phyloP scores from a whole-genome alignment of 352 stramenopile genomes.

The Pythium phragmitis region DNA sequence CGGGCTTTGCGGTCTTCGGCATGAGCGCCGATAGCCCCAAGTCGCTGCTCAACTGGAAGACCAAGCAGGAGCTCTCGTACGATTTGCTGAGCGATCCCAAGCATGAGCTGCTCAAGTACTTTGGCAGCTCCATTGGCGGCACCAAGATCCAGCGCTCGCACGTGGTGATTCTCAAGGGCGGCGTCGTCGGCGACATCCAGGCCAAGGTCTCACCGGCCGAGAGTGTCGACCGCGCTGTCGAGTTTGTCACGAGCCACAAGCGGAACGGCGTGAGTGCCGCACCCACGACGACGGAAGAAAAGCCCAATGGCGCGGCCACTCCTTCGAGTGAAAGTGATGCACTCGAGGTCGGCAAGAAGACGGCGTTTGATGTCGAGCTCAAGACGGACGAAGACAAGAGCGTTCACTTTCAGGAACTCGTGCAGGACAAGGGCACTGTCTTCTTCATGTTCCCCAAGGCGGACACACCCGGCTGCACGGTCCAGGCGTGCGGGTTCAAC shows the following conservation, averaged over 20 bases:
- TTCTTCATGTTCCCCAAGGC: constrained; percentile 91
- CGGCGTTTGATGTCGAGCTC: constrained; percentile 66
- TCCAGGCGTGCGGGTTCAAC: constrained; percentile 84
- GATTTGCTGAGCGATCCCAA: constrained; percentile 82
- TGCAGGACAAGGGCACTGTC: constrained; percentile 72
- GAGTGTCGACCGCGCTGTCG: constrained; percentile 70
- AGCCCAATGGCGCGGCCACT: background rate
- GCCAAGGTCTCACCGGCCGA: constrained; percentile 71
- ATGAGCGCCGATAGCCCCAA: constrained; percentile 78
- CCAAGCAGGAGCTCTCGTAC: constrained; percentile 73
- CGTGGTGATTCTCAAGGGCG: constrained; percentile 77
- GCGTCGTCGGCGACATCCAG: constrained; percentile 79
- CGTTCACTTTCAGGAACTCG: constrained; percentile 67
- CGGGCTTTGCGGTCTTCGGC: constrained; percentile 78
- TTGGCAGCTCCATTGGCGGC: constrained; percentile 78
- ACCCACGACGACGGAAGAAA: constrained; percentile 12
- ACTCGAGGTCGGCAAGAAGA: constrained; percentile 44
- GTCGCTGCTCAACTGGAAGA: constrained; percentile 74
- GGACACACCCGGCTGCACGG: constrained; percentile 81
- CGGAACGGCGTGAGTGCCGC: constrained; percentile 2
- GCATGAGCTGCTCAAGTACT: constrained; percentile 85
- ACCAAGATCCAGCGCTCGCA: constrained; percentile 84
- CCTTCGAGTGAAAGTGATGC: background rate
- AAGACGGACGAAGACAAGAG: constrained; percentile 57
- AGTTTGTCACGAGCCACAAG: constrained; percentile 66